phyloP scores from a whole-genome alignment of 108 stramenopile species.

The Stephanodiscus minutulus region DNA sequence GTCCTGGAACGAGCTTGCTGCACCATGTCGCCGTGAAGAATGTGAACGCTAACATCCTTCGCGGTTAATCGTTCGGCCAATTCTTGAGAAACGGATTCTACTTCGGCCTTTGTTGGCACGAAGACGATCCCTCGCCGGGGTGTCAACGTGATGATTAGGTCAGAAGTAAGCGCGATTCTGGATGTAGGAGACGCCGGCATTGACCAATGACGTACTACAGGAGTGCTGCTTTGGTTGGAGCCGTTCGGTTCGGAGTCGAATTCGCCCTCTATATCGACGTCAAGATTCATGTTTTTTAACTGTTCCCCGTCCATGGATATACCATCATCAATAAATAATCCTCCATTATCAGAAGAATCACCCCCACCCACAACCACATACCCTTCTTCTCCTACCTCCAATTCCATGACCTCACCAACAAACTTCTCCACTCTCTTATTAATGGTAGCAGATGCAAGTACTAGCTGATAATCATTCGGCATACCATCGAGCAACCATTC shows the following conservation, averaged over 20 bases:
- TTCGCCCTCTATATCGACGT: not conserved
- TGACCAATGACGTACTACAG: conserved; percentile 53
- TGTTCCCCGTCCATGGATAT: conserved; percentile 1
- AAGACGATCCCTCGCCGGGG: conserved; percentile 56
- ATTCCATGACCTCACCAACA: conserved; percentile 53
- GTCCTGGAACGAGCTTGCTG: conserved; percentile 46
- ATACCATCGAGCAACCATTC: conserved; percentile 50
- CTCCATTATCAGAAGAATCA: not conserved
- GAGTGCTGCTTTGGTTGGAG: not conserved
- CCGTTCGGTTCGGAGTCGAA: not conserved
- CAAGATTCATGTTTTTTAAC: not conserved
- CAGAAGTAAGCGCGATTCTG: conserved; percentile 42
- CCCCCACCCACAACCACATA: conserved; percentile 32
- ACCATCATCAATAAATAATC: not conserved
- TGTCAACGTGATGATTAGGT: conserved; percentile 48
- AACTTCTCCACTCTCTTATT: conserved; percentile 48
- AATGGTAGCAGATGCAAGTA: conserved; percentile 59
- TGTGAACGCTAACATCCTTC: conserved; percentile 34
- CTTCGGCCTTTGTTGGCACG: conserved; percentile 54
- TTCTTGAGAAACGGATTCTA: conserved; percentile 43
- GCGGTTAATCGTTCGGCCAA: conserved; percentile 39
- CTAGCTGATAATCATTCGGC: conserved; percentile 59
- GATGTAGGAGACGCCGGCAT: conserved; percentile 46
- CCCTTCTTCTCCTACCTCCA: conserved; percentile 48
- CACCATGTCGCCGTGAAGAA: conserved; percentile 57